Base-by-base conservation (phyloP, 192 early-diverging fungal species). In the Backusella parvicylindrica region DNA sequence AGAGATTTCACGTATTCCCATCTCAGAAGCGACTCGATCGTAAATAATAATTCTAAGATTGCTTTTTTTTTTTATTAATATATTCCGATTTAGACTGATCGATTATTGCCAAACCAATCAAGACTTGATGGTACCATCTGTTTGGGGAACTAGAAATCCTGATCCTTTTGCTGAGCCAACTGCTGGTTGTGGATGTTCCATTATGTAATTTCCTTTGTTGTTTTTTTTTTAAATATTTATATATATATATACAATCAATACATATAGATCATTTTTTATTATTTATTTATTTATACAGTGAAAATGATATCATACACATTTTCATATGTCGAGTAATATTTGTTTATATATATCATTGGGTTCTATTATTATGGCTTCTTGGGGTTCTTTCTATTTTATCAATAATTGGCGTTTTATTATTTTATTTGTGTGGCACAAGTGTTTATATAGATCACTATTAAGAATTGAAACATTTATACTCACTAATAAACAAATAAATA, bases 1-100 rank as follows among this genome's bases (percentile, higher is more conserved):
- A 63, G 92, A 94, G 53, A 84, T 94, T 74, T 84, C 84, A 18
- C 89, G 92, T 40, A 89, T 94, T 32, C 83, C 91, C n/a, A 89
- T 92, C 33, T 93, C 93, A 56, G 90, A 93, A 72, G 91, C 93
- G 36, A 79, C 79, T 71, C 72, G 80, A 64, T 81, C 81, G 84
- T 85, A 82, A 75, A 53, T 68, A 41, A 56, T n/a, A 47, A 1
- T 1, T 28, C 15, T 43, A 68, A 21, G 21, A 38, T 1, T 1
- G 16, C n/a, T n/a, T n/a, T n/a, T n/a, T n/a, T n/a, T n/a, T n/a
- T n/a, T n/a, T n/a, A n/a, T 13, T n/a, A 30, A 23, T 71, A 66
- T 12, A 71, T 66, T 31, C 18, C 47, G 43, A 18, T 50, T 31
- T 71, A 77, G 76, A 32, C 26, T 77, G 63, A 77, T 77, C 53